Conservation (phyloP, 2,329 filamentous ascomycete genomes). For the Arthrobotrys pseudoclavata region DNA sequence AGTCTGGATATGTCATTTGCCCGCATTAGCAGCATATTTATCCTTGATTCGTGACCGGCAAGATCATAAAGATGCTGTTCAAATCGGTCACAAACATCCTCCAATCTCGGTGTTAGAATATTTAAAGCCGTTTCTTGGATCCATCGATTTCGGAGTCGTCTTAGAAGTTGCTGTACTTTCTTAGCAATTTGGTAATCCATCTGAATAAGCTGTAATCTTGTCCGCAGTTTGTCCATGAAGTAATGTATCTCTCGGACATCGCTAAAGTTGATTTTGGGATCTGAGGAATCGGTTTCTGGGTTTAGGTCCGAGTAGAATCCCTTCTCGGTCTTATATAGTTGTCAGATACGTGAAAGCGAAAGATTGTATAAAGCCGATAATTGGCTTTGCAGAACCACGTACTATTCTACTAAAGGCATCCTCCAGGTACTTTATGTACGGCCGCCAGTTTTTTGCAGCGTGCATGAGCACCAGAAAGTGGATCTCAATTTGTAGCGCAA, state of each 20-base stretch:
- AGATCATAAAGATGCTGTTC: conserved; percentile 54
- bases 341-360: background rate
- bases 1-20: conserved; percentile 39
- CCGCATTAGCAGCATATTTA: conserved; percentile 36
- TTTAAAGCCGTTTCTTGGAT: conserved; percentile 38
- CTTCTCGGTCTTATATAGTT: conserved; percentile 10
- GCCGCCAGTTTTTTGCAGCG: conserved; percentile 45
- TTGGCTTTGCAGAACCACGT: background rate
- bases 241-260: conserved; percentile 25
- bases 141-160: conserved; percentile 47
- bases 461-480: conserved; percentile 40
- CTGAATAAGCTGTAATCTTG: conserved; percentile 34
- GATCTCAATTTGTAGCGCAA: conserved; percentile 52
- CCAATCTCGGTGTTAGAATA: conserved; percentile 39
- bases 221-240: conserved; percentile 44
- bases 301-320: conserved; percentile 14
- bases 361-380: too few relatives aligned
- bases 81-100: conserved; percentile 53
- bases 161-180: conserved; percentile 47
- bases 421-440: conserved; percentile 49
- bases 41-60: conserved; percentile 40
- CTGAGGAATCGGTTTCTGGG: background rate
- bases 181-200: conserved; percentile 43
- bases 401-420: conserved; percentile 29
- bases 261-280: conserved; percentile 1